Base-by-base conservation (phyloP, 2,329 filamentous ascomycete species). In the Sporothrix pallida region DNA sequence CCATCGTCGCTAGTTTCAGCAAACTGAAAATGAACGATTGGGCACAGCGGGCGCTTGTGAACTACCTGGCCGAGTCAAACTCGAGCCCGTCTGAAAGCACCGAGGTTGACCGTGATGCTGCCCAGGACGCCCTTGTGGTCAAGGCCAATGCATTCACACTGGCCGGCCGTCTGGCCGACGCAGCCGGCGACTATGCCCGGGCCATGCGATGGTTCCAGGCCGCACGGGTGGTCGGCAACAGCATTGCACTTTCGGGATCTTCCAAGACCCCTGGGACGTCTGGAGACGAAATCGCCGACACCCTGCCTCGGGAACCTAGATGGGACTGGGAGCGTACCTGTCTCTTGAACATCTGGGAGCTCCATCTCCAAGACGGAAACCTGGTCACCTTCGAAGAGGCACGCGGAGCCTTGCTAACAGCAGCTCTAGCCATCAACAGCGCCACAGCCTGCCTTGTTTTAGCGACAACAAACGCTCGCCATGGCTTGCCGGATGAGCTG, bases 261-360 rank as follows among this genome's bases (percentile, higher is more conserved):
- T 37, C 31, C 4, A 7, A 7, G 7, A 37, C 31, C 7, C 31
- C 31, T 7, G 31, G 7, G 7, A 37, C 31, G 4, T 37, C 31
- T 37, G 1, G 31, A 5, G 68, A 0, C 48, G 44, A 15, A 37
- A 72, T 13, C 48, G 31, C 52, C 5, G 72, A 76, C 48, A 23
- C 50, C 0, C 8, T 13, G 15, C 73, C 58, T 5, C 74, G 70
- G 9, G 42, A 20, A 50, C 62, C 72, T 6, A n/a, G 74, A 50
- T 84, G 83, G 83, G 78, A 80, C 54, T 83, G 80, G 80, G 81
- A 82, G 72, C 74, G 73, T 12, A 75, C 73, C 48, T 82, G 81
- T 76, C 76, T 80, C 17, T 75, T 80, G 46, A 77, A 73, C 31
- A 79, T 80, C 26, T 31, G 52, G 4, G 44, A 15, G 65, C 67